Evolutionary conservation across 805 yeast genomes (phyloP).

Genomic region (Tetrapisispora fleetii): DNA sequence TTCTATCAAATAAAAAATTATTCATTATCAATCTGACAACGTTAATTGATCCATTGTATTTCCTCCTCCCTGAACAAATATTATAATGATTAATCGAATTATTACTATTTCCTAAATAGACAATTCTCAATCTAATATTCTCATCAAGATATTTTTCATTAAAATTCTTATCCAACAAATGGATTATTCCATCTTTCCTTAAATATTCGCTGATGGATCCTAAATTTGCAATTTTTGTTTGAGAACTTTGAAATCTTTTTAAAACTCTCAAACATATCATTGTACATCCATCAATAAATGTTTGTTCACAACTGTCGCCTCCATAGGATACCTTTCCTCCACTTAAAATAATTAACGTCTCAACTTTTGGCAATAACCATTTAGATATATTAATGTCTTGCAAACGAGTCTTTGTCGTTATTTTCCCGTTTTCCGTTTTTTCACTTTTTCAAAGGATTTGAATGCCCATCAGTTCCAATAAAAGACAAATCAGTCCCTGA

Average conservation of each 20-base stretch:
- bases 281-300: no score
- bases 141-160: slow-evolving; percentile 37
- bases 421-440: no score
- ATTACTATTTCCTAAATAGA: not conserved
- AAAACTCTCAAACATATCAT: not conserved
- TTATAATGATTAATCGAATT: slow-evolving; percentile 22
- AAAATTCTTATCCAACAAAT: slow-evolving; percentile 36
- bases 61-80: slow-evolving; percentile 40
- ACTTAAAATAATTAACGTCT: no score
- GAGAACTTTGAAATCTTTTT: not conserved
- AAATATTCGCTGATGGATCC: slow-evolving; percentile 38
- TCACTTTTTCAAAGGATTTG: no score
- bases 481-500: no score
- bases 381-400: no score
- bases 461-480: no score
- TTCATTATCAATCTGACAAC: slow-evolving; percentile 46
- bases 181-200: slow-evolving; percentile 38
- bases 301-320: no score
- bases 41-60: slow-evolving; percentile 48
- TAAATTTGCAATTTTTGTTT: not conserved
- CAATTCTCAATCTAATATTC: slow-evolving; percentile 40
- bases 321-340: no score
- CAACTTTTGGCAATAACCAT: no score
- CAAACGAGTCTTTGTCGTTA: no score
- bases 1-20: slow-evolving; percentile 45